phyloP scores from a whole-genome alignment of 1,284 basidiomycete genomes.

The Apiotrichum montevideense region DNA sequence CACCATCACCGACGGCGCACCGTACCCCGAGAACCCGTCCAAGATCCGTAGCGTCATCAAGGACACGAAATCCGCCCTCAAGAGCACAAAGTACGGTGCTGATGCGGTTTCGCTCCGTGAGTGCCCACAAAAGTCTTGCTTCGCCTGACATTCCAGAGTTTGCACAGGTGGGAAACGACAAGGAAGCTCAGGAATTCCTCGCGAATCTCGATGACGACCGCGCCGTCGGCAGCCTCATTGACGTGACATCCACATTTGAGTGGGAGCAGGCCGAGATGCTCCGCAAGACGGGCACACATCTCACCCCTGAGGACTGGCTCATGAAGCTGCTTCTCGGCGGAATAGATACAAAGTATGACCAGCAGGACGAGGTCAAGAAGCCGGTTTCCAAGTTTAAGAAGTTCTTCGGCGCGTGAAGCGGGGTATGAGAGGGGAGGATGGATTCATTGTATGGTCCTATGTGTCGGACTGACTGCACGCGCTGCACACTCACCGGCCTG shows the following conservation, averaged over 20 bases:
- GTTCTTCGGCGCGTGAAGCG: neutral
- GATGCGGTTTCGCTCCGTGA: conserved; percentile 7
- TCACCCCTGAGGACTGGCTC: conserved; percentile 9
- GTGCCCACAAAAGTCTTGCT: neutral
- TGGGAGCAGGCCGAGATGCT: conserved; percentile 9
- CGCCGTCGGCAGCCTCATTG: conserved; percentile 8
- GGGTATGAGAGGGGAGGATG: no score
- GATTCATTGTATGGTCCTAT: no score
- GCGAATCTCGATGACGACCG: conserved; percentile 11
- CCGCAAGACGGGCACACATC: conserved; percentile 10
- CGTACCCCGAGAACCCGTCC: conserved; percentile 4
- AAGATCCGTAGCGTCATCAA: conserved; percentile 9
- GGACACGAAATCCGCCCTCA: conserved; percentile 7
- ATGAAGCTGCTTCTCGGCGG: conserved; percentile 5
- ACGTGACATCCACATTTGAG: conserved; percentile 10
- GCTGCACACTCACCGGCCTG: no score
- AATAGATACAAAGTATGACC: conserved; percentile 4
- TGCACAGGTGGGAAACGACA: conserved; percentile 14
- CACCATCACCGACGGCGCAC: conserved; percentile 39
- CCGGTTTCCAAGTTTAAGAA: neutral
- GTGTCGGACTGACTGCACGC: no score
- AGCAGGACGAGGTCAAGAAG: conserved; percentile 6
- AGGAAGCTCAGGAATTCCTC: conserved; percentile 12
- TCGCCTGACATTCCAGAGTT: conserved; percentile 1
- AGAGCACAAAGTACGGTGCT: conserved; percentile 8